Percentiles rank a stretch among this genome's conserved stretches.
These are phyloP conservation scores for Penicillium atrosanguineum DNA, from an alignment of 495 filamentous ascomycete species.

Conservation along the genomic window DNA sequence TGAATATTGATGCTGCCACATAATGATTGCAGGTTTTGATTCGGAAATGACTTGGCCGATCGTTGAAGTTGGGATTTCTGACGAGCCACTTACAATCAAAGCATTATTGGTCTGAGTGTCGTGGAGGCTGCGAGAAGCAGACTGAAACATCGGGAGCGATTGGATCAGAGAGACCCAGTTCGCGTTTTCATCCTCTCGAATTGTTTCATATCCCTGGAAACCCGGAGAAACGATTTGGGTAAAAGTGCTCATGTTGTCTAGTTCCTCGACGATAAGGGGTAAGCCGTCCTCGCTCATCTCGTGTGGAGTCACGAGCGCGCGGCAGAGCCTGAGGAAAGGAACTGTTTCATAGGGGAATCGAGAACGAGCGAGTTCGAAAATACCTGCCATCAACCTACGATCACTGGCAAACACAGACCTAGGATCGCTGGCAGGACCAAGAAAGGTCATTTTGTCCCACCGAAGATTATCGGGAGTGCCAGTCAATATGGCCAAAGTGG, in stretches of 20 bases:
- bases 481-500: constrained; percentile 59
- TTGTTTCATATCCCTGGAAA: constrained; percentile 68
- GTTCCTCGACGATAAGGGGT: constrained; percentile 47
- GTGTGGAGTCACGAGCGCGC: constrained; percentile 46
- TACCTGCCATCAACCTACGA: constrained; percentile 48
- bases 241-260: constrained; percentile 65
- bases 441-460: constrained; percentile 30
- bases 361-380: constrained; percentile 60
- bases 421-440: constrained; percentile 42
- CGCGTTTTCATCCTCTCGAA: constrained; percentile 79
- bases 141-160: constrained; percentile 41
- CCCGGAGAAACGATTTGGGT: constrained; percentile 66
- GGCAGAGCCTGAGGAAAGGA: constrained; percentile 71
- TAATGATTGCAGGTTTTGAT: constrained; percentile 60
- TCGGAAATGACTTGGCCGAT: constrained; percentile 69
- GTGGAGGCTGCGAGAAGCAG: constrained; percentile 16
- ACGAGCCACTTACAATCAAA: constrained; percentile 39
- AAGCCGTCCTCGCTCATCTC: constrained; percentile 49
- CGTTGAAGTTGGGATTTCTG: constrained; percentile 57
- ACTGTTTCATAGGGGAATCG: constrained; percentile 84
- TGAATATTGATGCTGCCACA: constrained; percentile 74
- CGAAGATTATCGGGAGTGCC: constrained; percentile 26
- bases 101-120: constrained; percentile 27
- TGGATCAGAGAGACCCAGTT: constrained; percentile 53
- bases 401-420: constrained; percentile 55